A percentile compares a stretch with the other conserved stretches of the same genome.
These are phyloP conservation scores for Aspergillus pseudoglaucus DNA, from an alignment of 2,329 filamentous ascomycete genomes.

Conservation along the genomic window DNA sequence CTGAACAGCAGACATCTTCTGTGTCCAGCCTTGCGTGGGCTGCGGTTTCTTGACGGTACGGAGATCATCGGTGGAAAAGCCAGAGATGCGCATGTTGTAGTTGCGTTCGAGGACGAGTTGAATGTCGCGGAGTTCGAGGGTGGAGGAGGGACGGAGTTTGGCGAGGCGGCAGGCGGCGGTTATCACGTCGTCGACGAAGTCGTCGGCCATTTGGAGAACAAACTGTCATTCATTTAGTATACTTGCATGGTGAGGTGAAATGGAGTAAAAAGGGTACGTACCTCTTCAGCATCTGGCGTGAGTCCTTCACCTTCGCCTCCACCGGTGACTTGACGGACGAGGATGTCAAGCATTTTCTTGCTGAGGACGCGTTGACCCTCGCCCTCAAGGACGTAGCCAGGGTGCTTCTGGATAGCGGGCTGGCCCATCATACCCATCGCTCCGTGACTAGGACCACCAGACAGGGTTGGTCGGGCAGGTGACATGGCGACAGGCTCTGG, in stretches of 20 bases:
- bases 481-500: constrained; percentile 70
- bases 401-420: constrained; percentile 74
- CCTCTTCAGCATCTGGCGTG: constrained; percentile 92
- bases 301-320: constrained; percentile 68
- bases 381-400: constrained; percentile 78
- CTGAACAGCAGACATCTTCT: constrained; percentile 95
- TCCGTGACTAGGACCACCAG: constrained; percentile 66
- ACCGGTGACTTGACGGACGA: constrained; percentile 89
- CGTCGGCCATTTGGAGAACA: constrained; percentile 81
- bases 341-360: constrained; percentile 94
- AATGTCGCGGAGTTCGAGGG: constrained; percentile 81
- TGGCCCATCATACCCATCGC: constrained; percentile 80
- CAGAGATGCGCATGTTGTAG: constrained; percentile 88
- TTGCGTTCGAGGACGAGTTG: constrained; percentile 76
- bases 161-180: constrained; percentile 82
- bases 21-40: constrained; percentile 81
- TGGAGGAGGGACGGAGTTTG: constrained; percentile 84
- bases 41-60: constrained; percentile 90
- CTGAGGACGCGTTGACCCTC: constrained; percentile 90
- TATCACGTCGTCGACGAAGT: constrained; percentile 89
- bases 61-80: constrained; percentile 89
- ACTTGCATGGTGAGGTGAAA: neutral
- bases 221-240: constrained; percentile 48
- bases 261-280: constrained; percentile 39
- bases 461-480: constrained; percentile 71